These are phyloP conservation scores for Amanita muscaria DNA, from an alignment of 768 basidiomycete genomes.

Conservation along the genomic window DNA sequence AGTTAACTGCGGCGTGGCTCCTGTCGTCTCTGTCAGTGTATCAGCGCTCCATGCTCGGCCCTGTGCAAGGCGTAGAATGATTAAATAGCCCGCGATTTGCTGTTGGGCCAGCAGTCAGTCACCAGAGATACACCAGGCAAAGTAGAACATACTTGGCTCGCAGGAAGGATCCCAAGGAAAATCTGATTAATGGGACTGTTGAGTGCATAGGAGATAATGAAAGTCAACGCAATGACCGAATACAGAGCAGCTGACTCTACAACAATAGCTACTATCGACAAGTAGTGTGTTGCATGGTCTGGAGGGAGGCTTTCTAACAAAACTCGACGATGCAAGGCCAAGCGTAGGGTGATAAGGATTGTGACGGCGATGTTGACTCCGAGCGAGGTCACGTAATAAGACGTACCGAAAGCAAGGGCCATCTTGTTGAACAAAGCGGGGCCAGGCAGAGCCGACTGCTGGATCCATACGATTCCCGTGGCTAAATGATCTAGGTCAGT, in stretches of 20 bases:
- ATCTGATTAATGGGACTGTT: constrained; percentile 24
- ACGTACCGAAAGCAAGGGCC: constrained; percentile 19
- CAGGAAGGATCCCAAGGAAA: constrained; percentile 20
- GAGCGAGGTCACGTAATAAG: constrained; percentile 24
- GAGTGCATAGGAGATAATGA: constrained; percentile 25
- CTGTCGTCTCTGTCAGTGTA: constrained; percentile 13
- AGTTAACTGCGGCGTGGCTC: background rate
- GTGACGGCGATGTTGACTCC: constrained; percentile 25
- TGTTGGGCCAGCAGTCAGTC: constrained; percentile 22
- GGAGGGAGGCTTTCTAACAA: constrained; percentile 19
- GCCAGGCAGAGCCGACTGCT: constrained; percentile 23
- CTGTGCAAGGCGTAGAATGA: constrained; percentile 38
- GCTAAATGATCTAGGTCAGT: too few species aligned
- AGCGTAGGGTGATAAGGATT: constrained; percentile 21
- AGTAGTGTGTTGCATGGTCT: constrained; percentile 23
- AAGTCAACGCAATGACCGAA: constrained; percentile 21
- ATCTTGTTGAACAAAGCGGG: constrained; percentile 22
- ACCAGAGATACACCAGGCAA: constrained; percentile 4
- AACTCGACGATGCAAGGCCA: constrained; percentile 20
- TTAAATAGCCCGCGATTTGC: constrained; percentile 39
- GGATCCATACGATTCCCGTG: constrained; percentile 26
- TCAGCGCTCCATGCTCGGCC: constrained; percentile 34
- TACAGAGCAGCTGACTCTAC: constrained; percentile 30
- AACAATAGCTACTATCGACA: constrained; percentile 23
- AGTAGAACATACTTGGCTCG: constrained; percentile 18